These are phyloP conservation scores for Clavispora asparagi DNA, from an alignment of 805 yeast genomes.

Conservation along the genomic window DNA sequence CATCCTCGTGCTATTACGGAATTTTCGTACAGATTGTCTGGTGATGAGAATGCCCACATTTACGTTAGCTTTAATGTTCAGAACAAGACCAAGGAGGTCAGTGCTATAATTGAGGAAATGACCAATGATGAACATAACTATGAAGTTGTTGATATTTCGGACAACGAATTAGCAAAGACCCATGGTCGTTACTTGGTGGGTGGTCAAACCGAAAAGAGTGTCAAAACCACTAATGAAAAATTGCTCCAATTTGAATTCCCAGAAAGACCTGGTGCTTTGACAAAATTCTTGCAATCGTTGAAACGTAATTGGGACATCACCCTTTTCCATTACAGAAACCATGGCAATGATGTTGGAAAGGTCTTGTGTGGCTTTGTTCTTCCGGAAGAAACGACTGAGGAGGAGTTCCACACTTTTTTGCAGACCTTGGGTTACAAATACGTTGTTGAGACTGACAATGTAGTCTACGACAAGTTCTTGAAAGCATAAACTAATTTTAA, in stretches of 20 bases:
- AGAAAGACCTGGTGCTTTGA: slow-evolving; percentile 92
- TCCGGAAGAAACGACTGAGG: slow-evolving; percentile 60
- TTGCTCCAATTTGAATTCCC: slow-evolving; percentile 89
- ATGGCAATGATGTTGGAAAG: slow-evolving; percentile 92
- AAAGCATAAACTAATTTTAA: slow-evolving; percentile 7
- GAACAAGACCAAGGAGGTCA: slow-evolving; percentile 69
- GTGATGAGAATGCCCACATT: slow-evolving; percentile 58
- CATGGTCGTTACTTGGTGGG: slow-evolving; percentile 97
- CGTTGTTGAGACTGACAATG: slow-evolving; percentile 77
- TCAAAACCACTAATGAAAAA: slow-evolving; percentile 62
- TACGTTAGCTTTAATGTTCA: slow-evolving; percentile 84
- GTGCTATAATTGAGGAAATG: slow-evolving; percentile 55
- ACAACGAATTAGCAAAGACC: slow-evolving; percentile 90
- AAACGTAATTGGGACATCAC: slow-evolving; percentile 86
- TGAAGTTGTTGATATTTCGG: slow-evolving; percentile 76
- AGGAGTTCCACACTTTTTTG: slow-evolving; percentile 63
- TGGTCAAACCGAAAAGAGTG: slow-evolving; percentile 57
- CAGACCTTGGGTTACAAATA: slow-evolving; percentile 69
- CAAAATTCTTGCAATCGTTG: slow-evolving; percentile 67
- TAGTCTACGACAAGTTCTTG: slow-evolving; percentile 79
- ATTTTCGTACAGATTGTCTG: slow-evolving; percentile 78
- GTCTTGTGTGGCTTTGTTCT: slow-evolving; percentile 86
- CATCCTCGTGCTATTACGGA: slow-evolving; percentile 92
- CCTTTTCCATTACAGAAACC: slow-evolving; percentile 93
- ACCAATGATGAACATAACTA: slow-evolving; percentile 56